Base-by-base conservation (phyloP, 2,329 filamentous ascomycete genomes). In the Aspergillus pseudonomiae region DNA sequence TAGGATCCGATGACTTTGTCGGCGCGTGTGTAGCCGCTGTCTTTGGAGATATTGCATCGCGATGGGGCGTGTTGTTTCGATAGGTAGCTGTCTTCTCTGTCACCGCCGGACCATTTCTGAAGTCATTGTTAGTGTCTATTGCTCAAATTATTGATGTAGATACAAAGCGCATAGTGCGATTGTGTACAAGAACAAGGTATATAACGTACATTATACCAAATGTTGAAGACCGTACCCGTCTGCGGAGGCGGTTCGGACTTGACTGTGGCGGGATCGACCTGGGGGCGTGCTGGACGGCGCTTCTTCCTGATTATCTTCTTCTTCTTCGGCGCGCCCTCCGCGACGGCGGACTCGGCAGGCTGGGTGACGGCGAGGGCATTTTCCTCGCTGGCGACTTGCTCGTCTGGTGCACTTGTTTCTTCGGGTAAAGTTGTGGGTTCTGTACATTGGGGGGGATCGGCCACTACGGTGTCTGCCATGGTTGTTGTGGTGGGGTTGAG, bases 221-320 rank as follows among this genome's bases (percentile, higher is more conserved):
- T 96, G 79, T 99, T 99, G 85, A 95, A 99, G 63, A 94, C 93
- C 0, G 92, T 96, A 59, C 95, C 95, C 0, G 94, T 98, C 73
- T 98, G 94, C 1, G 92, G 91, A 19, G 94, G 93, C 4, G 92
- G 91, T 71, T 97, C 93, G 39, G 90, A 90, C 71, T 91, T 92
- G 80, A 96, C 86, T 50, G 89, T 89, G 46, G 90, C 88, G 1
- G 93, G 88, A 74, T 99, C 95, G 73, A 97, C 90, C 81, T 99
- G 95, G 0, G 91, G 91, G 63, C 94, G 89, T 54, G 95, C 95
- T 36, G 95, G 95, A 45, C 93, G 87, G 74, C 91, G 90, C 83
- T 97, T 97, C 76, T 92, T 93, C 67, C 94, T 89, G 70, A 97
- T 91, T 70, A 98, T 92, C 83, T 94, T 96, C 80, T 96, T 92